Evolutionary conservation across 108 stramenopile genomes (phyloP).

Genomic region (Conticribra weissflogii): DNA sequence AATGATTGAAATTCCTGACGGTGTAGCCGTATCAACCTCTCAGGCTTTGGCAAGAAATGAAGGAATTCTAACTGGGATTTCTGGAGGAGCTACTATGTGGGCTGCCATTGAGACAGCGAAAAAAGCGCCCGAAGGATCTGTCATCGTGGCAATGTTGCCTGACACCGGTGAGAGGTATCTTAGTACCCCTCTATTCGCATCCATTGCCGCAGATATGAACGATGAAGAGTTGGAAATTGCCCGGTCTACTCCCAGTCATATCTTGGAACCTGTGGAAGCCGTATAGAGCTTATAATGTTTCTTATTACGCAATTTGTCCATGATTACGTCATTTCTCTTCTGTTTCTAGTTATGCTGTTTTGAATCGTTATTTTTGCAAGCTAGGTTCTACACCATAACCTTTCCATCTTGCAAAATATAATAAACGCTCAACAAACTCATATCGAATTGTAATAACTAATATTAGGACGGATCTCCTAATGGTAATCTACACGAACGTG

Average conservation of each 20-base stretch:
- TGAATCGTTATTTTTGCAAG: too few species aligned
- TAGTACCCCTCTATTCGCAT: slow-evolving; percentile 78
- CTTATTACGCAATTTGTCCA: too few species aligned
- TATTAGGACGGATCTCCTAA: too few species aligned
- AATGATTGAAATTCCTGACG: slow-evolving; percentile 51
- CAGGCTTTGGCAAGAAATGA: slow-evolving; percentile 76
- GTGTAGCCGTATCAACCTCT: slow-evolving; percentile 57
- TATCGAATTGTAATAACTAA: too few species aligned
- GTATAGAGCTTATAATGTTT: too few species aligned
- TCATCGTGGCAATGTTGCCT: slow-evolving; percentile 71
- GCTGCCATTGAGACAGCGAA: slow-evolving; percentile 78
- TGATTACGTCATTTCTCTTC: too few species aligned
- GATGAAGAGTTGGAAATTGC: slow-evolving; percentile 76
- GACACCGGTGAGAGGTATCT: slow-evolving; percentile 89
- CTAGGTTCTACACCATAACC: too few species aligned
- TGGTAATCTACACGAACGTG: too few species aligned
- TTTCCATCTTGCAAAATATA: too few species aligned
- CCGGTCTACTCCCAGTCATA: slow-evolving; percentile 52
- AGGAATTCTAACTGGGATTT: slow-evolving; percentile 79
- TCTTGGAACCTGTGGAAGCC: slow-evolving; percentile 55
- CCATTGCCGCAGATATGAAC: slow-evolving; percentile 80
- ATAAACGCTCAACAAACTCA: too few species aligned
- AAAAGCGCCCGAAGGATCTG: slow-evolving; percentile 62
- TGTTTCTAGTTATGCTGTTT: too few species aligned
- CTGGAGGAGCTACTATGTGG: slow-evolving; percentile 73